Evolutionary conservation across 1,284 basidiomycete species (phyloP).

Genomic region (Puccinia hordei): DNA sequence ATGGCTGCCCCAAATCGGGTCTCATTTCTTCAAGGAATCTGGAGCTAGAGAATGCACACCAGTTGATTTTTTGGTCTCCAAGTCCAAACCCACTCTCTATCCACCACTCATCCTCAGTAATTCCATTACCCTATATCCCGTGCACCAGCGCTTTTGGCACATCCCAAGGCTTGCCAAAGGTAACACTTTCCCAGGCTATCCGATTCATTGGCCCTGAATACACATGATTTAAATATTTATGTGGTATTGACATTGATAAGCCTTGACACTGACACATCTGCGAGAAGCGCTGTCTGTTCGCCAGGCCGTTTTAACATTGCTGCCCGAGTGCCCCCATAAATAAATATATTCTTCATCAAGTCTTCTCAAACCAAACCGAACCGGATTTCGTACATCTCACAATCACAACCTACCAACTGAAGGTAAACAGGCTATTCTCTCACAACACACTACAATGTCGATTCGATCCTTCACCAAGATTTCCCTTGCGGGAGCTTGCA

Average conservation of each 20-base stretch:
- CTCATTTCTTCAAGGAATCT: not conserved
- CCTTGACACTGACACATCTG: constrained; percentile 1
- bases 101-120: too few relatives aligned
- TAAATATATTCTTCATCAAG: not conserved
- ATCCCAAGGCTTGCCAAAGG: not conserved
- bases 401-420: not conserved
- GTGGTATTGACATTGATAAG: not conserved
- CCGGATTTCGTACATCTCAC: not conserved
- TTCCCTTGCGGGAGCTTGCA: not conserved
- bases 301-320: not conserved
- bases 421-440: not conserved
- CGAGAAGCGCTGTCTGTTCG: not conserved
- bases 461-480: constrained; percentile 9
- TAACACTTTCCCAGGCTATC: constrained; percentile 7
- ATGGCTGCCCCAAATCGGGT: not conserved
- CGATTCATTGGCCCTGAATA: not conserved
- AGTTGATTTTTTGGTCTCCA: not conserved
- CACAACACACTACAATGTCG: constrained; percentile 3
- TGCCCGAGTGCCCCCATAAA: not conserved
- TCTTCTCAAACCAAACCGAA: not conserved
- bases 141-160: not conserved
- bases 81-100: too few relatives aligned
- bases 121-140: too few relatives aligned
- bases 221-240: not conserved
- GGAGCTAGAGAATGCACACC: too few relatives aligned